phyloP scores from a whole-genome alignment of 2,329 filamentous ascomycete species.

The Emergomyces orientalis region DNA sequence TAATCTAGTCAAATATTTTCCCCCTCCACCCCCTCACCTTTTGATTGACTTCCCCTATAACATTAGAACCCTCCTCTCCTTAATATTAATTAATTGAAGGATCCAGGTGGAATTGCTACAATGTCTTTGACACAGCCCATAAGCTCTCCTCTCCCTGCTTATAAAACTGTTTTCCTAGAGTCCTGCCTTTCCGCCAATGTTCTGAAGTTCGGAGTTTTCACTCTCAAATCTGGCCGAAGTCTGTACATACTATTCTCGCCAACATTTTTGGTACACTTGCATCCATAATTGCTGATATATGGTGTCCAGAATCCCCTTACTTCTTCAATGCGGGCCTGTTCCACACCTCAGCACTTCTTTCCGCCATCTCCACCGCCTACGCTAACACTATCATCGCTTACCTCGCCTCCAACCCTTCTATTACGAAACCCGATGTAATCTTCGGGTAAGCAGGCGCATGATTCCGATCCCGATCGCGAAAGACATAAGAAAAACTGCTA shows the following conservation, averaged over 20 bases:
- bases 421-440: constrained; percentile 65
- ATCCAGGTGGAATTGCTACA: background rate
- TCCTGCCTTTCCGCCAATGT: constrained; percentile 33
- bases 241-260: background rate
- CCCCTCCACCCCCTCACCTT: background rate
- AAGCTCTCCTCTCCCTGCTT: constrained; percentile 17
- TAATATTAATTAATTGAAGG: background rate
- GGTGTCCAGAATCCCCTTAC: constrained; percentile 60
- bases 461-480: background rate
- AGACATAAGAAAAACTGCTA: background rate
- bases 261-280: background rate
- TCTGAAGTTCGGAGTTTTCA: constrained; percentile 41
- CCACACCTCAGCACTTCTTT: constrained; percentile 68
- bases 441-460: constrained; percentile 47
- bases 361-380: constrained; percentile 71
- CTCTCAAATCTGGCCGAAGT: constrained; percentile 77
- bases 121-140: background rate
- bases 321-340: constrained; percentile 97
- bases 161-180: constrained; percentile 32
- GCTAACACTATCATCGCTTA: constrained; percentile 43
- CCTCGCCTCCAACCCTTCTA: constrained; percentile 23
- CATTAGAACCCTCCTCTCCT: background rate
- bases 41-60: background rate
- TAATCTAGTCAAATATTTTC: background rate
- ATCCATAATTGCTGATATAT: background rate